phyloP scores from a whole-genome alignment of 2,329 filamentous ascomycete species.

The Neofusicoccum ribis region DNA sequence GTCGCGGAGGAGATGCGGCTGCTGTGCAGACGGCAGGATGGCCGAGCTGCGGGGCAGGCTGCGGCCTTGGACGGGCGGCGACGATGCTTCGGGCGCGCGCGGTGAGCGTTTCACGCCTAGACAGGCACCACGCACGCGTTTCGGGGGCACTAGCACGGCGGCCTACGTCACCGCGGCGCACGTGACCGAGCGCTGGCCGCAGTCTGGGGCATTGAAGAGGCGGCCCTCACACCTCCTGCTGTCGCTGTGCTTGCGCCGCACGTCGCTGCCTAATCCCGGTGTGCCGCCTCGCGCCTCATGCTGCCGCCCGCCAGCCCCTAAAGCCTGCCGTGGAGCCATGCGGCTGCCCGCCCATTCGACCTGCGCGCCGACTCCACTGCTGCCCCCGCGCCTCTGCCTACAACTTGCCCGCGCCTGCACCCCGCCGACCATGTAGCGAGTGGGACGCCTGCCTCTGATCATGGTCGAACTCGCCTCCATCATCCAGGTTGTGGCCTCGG shows the following conservation, averaged over 20 bases:
- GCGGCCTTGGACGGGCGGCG: no score
- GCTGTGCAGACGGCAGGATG: not conserved
- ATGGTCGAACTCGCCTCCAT: slow-evolving; percentile 40
- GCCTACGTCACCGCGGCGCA: not conserved
- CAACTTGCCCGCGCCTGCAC: not conserved
- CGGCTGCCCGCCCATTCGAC: not conserved
- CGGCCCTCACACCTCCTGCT: not conserved
- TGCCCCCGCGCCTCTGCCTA: not conserved
- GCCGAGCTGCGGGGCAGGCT: not conserved
- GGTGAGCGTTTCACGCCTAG: not conserved
- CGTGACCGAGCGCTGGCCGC: not conserved
- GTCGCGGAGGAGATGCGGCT: not conserved
- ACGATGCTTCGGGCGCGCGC: not conserved
- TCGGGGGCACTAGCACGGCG: not conserved
- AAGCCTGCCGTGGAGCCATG: slow-evolving; percentile 1
- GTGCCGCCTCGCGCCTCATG: not conserved
- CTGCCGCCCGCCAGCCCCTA: not conserved
- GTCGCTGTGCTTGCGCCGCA: not conserved
- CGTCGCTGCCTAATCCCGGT: slow-evolving; percentile 2
- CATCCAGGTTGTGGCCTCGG: slow-evolving; percentile 34
- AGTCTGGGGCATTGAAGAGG: not conserved
- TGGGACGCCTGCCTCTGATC: not conserved
- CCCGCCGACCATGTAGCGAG: slow-evolving; percentile 12
- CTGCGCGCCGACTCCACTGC: not conserved
- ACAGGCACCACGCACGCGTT: not conserved